phyloP scores from a whole-genome alignment of 2,329 filamentous ascomycete species.

The Claviceps africana region DNA sequence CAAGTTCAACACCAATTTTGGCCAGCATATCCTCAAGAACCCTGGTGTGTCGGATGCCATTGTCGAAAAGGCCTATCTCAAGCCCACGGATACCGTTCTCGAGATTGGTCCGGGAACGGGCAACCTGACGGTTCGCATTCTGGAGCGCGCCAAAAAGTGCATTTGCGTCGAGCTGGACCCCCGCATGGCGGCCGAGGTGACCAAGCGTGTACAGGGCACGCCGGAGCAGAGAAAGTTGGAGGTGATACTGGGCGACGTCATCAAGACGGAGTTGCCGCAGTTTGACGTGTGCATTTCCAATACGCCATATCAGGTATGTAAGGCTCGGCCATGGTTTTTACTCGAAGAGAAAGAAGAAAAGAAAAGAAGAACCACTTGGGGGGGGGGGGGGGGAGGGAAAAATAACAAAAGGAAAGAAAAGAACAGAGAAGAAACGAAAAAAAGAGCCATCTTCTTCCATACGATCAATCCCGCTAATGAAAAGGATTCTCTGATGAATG shows the following conservation, averaged over 20 bases:
- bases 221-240: constrained; percentile 74
- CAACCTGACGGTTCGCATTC: constrained; percentile 76
- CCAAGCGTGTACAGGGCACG: constrained; percentile 83
- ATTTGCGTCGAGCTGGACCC: constrained; percentile 89
- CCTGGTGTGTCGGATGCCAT: constrained; percentile 67
- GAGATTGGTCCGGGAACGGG: constrained; percentile 87
- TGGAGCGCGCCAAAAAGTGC: constrained; percentile 69
- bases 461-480: no score
- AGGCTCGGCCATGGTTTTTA: background rate
- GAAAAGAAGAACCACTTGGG: background rate
- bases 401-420: background rate
- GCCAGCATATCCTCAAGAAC: constrained; percentile 85
- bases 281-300: constrained; percentile 74
- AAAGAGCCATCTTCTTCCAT: no score
- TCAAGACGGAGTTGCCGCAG: constrained; percentile 64
- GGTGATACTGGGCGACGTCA: constrained; percentile 71
- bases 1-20: constrained; percentile 88
- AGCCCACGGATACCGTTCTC: constrained; percentile 79
- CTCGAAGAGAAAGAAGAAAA: background rate
- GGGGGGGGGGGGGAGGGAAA: no score
- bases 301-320: constrained; percentile 45
- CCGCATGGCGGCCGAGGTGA: constrained; percentile 89
- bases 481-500: no score
- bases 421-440: background rate
- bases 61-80: constrained; percentile 63